These are phyloP conservation scores for Russula vinacea DNA, from an alignment of 768 basidiomycete genomes.

Conservation along the genomic window DNA sequence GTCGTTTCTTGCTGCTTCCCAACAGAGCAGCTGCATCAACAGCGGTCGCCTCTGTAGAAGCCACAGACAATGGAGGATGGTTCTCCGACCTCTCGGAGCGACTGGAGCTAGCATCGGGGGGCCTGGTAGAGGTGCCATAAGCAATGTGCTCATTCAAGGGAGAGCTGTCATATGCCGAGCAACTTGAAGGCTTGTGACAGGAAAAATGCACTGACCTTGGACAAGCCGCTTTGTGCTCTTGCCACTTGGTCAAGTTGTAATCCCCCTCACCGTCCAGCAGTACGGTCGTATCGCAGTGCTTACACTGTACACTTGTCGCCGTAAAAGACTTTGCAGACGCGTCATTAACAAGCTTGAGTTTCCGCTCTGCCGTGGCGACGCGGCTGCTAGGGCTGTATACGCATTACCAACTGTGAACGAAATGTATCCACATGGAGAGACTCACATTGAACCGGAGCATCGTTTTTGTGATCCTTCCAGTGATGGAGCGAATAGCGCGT, in stretches of 20 bases:
- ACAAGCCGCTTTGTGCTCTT: constrained; percentile 57
- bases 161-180: background rate
- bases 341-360: constrained; percentile 62
- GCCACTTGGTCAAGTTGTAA: constrained; percentile 60
- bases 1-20: constrained; percentile 46
- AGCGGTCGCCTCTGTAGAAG: constrained; percentile 42
- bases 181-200: background rate
- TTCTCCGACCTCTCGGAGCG: constrained; percentile 23
- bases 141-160: background rate
- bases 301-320: constrained; percentile 48
- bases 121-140: background rate
- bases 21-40: constrained; percentile 34
- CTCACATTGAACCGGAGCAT: constrained; percentile 48
- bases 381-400: constrained; percentile 51
- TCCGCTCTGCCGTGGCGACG: constrained; percentile 60
- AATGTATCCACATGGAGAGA: constrained; percentile 24
- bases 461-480: constrained; percentile 54
- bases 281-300: constrained; percentile 47
- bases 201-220: constrained; percentile 36
- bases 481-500: constrained; percentile 45
- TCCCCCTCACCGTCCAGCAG: constrained; percentile 49
- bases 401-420: constrained; percentile 1
- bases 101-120: constrained; percentile 14
- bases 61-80: constrained; percentile 32
- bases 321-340: constrained; percentile 53